Evolutionary conservation across 2,329 filamentous ascomycete species (phyloP).

Genomic region (Claviceps sp.): DNA sequence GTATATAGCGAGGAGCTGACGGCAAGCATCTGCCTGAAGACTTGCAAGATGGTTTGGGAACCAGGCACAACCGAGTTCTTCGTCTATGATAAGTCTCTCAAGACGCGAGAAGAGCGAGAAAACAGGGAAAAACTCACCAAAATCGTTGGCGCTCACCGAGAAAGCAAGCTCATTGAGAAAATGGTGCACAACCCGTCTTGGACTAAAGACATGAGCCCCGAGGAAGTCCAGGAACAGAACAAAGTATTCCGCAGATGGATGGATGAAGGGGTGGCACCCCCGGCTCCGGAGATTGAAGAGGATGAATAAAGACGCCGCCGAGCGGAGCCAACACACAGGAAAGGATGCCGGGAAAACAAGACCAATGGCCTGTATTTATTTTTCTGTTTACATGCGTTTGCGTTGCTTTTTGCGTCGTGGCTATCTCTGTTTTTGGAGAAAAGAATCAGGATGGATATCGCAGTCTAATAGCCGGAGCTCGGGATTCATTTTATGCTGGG

Average conservation of each 20-base stretch:
- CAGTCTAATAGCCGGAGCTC: constrained; percentile 2
- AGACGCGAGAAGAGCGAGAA: constrained; percentile 51
- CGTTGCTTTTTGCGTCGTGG: not conserved
- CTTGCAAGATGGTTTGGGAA: constrained; percentile 67
- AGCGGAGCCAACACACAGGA: too few relatives aligned
- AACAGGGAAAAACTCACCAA: constrained; percentile 38
- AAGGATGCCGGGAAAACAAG: not conserved
- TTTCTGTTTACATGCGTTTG: not conserved
- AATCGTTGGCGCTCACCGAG: constrained; percentile 45
- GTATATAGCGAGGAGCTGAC: constrained; percentile 54
- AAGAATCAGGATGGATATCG: not conserved
- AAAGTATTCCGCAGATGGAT: constrained; percentile 45
- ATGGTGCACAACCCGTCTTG: constrained; percentile 71
- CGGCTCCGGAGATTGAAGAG: constrained; percentile 2
- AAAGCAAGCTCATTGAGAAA: constrained; percentile 63
- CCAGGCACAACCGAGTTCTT: constrained; percentile 58
- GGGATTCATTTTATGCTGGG: constrained; percentile 3
- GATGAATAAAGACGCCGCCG: not conserved
- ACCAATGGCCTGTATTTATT: not conserved
- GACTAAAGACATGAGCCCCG: constrained; percentile 66
- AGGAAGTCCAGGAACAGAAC: constrained; percentile 62
- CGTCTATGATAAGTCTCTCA: constrained; percentile 56
- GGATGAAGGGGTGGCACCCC: constrained; percentile 31
- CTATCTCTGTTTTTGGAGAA: not conserved
- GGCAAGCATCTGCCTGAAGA: constrained; percentile 63